These are phyloP conservation scores for Edaphochlamys debaryana DNA, from an alignment of 139 green algal genomes.

Conservation along the genomic window DNA sequence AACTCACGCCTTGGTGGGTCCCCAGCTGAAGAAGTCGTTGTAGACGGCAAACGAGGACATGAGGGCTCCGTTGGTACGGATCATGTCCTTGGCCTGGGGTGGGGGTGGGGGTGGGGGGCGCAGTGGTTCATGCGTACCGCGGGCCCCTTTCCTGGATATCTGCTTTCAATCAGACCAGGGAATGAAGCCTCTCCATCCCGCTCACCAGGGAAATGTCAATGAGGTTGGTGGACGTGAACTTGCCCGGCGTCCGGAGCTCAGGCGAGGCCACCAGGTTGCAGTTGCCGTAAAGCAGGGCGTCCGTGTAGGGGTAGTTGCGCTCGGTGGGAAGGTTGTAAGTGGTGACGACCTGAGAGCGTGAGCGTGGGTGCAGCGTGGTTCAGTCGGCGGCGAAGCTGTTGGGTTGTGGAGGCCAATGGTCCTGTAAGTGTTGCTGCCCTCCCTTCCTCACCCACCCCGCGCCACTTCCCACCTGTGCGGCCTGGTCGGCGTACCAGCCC, in stretches of 20 bases:
- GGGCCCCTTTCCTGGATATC: background rate
- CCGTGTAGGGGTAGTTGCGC: slow-evolving; percentile 11
- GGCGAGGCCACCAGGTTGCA: background rate
- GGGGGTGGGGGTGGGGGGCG: background rate
- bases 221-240: background rate
- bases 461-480: background rate
- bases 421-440: no score
- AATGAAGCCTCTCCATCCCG: no score
- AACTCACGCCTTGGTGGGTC: slow-evolving; percentile 84
- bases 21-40: slow-evolving; percentile 73
- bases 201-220: background rate
- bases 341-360: no score
- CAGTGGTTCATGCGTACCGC: background rate
- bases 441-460: no score
- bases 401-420: no score
- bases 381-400: no score
- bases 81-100: slow-evolving; percentile 15
- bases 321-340: background rate
- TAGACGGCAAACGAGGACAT: slow-evolving; percentile 70
- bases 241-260: background rate
- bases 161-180: background rate
- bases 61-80: slow-evolving; percentile 1
- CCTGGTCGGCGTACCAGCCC: slow-evolving; percentile 2
- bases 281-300: background rate
- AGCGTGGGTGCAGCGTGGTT: no score